Evolutionary conservation across 495 filamentous ascomycete genomes (phyloP).

Genomic region (Daldinia vernicosa): DNA sequence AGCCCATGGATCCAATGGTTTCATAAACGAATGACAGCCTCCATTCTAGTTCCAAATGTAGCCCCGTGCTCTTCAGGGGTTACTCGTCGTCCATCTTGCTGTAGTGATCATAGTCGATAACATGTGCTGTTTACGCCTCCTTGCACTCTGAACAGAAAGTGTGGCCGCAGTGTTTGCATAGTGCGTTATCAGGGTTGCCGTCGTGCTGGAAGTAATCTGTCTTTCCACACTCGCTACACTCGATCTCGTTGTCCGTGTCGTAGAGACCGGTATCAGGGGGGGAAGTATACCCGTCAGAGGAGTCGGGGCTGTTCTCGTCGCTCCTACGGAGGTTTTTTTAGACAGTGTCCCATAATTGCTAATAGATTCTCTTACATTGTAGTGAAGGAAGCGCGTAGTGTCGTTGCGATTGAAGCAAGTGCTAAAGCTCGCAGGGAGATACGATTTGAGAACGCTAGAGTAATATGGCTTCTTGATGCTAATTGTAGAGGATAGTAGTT

Average conservation of each 20-base stretch:
- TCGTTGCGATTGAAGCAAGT: neutral
- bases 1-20: neutral
- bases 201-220: slow-evolving; percentile 5
- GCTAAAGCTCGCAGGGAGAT: neutral
- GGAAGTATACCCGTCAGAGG: neutral
- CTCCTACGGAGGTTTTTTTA: slow-evolving; percentile 20
- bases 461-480: neutral
- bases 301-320: neutral
- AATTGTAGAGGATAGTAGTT: neutral
- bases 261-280: neutral
- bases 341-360: neutral
- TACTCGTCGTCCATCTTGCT: neutral
- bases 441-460: neutral
- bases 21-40: slow-evolving; percentile 8
- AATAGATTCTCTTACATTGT: slow-evolving; percentile 22
- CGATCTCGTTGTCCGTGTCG: neutral
- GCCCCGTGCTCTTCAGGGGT: neutral
- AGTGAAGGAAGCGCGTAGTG: neutral
- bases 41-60: neutral
- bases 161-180: slow-evolving; percentile 11
- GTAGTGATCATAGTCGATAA: neutral
- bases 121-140: neutral
- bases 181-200: neutral
- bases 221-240: neutral
- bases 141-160: neutral